Percentiles rank a stretch among this genome's conserved stretches.
These are phyloP conservation scores for Elymus sibiricus DNA, from an alignment of 176 grass and related monocot genomes.

Conservation along the genomic window DNA sequence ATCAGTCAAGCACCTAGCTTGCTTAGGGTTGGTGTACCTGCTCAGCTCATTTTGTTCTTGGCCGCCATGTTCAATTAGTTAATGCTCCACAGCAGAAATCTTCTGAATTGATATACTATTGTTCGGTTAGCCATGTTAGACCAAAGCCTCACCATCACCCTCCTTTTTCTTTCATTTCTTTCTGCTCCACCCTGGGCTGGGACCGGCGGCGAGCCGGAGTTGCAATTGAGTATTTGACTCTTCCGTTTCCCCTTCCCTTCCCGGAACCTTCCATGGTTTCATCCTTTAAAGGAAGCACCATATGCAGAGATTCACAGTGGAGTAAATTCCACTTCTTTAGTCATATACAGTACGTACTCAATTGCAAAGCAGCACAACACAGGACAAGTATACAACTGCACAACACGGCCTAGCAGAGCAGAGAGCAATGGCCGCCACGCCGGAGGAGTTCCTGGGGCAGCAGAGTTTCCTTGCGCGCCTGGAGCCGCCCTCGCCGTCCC, in stretches of 20 bases:
- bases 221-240: not conserved
- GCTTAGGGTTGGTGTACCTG: not conserved
- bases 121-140: not conserved
- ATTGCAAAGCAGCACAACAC: too few relatives aligned
- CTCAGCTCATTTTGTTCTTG: not conserved
- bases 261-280: not conserved
- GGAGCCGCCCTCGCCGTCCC: slow-evolving; percentile 22
- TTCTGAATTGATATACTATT: not conserved
- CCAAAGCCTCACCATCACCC: not conserved
- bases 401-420: not conserved
- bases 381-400: not conserved
- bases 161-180: not conserved
- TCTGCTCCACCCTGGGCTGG: not conserved
- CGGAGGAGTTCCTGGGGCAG: not conserved
- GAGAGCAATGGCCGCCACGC: slow-evolving; percentile 12
- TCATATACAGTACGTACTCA: too few relatives aligned
- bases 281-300: not conserved
- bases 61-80: not conserved
- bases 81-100: not conserved
- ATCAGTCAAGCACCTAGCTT: too few relatives aligned
- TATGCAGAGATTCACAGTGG: not conserved
- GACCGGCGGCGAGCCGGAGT: slow-evolving; percentile 2
- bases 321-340: not conserved
- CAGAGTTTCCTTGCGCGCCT: not conserved
- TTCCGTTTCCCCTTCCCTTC: not conserved